phyloP scores from a whole-genome alignment of 768 basidiomycete species.

The Lactarius quietus region DNA sequence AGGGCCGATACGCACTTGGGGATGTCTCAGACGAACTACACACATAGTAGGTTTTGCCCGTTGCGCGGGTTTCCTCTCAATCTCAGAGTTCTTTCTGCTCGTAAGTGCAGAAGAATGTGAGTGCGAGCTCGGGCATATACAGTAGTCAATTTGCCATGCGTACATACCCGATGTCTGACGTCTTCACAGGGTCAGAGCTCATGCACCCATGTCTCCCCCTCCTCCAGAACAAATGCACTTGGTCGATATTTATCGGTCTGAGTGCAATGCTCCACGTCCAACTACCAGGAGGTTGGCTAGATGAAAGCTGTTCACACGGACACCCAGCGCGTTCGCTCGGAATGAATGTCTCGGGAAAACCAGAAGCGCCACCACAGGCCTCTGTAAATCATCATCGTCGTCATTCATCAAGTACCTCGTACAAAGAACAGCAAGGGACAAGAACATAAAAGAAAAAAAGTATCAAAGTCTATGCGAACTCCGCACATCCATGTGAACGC shows the following conservation, averaged over 20 bases:
- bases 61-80: not conserved
- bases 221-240: not conserved
- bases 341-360: not conserved
- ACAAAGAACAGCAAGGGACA: constrained; percentile 11
- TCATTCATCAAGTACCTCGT: constrained; percentile 18
- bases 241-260: not conserved
- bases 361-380: constrained; percentile 3
- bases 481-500: not conserved
- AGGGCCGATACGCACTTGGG: not conserved
- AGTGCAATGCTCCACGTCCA: not conserved
- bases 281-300: not conserved
- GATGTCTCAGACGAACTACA: not conserved
- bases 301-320: not conserved
- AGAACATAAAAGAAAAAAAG: constrained; percentile 1
- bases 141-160: too few species aligned
- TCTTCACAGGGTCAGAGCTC: not conserved
- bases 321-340: not conserved
- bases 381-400: constrained; percentile 8
- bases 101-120: too few species aligned
- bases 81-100: too few species aligned
- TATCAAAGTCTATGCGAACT: constrained; percentile 12
- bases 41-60: not conserved
- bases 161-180: not conserved
- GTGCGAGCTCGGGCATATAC: too few species aligned
- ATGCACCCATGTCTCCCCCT: not conserved